These are phyloP conservation scores for Fulvia fulva DNA, from an alignment of 2,329 filamentous ascomycete genomes.

Conservation along the genomic window DNA sequence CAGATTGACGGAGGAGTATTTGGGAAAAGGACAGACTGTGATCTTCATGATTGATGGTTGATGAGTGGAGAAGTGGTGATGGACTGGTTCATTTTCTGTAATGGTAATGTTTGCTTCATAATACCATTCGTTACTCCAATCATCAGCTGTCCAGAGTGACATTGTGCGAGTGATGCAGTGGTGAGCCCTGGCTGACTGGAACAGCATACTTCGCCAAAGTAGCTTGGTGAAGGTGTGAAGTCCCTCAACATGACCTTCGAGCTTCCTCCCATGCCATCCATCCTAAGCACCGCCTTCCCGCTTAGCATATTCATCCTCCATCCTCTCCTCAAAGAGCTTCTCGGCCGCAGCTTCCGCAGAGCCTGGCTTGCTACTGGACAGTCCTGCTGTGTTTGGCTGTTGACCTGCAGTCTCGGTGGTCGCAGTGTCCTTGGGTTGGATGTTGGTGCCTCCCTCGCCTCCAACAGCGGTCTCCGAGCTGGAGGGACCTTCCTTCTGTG, in stretches of 20 bases:
- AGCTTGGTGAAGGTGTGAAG: too few relatives aligned
- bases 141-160: conserved; percentile 2
- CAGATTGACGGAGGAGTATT: not conserved
- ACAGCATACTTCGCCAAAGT: not conserved
- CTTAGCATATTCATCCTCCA: conserved; percentile 45
- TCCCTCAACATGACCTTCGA: too few relatives aligned
- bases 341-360: conserved; percentile 33
- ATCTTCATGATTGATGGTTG: too few relatives aligned
- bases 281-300: conserved; percentile 40
- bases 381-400: conserved; percentile 22
- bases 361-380: conserved; percentile 28
- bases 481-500: conserved; percentile 21
- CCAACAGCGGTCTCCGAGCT: conserved; percentile 27
- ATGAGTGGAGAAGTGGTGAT: too few relatives aligned
- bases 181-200: not conserved
- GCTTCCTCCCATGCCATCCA: too few relatives aligned
- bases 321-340: conserved; percentile 38
- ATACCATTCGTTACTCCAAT: not conserved
- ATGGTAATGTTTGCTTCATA: not conserved
- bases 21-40: not conserved
- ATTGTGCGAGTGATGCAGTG: not conserved
- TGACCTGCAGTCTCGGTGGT: conserved; percentile 16
- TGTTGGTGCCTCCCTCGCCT: conserved; percentile 14
- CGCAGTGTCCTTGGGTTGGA: conserved; percentile 22
- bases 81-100: too few relatives aligned